Base-by-base conservation (phyloP, 148 eudicot species). In the Camellia sinensis region DNA sequence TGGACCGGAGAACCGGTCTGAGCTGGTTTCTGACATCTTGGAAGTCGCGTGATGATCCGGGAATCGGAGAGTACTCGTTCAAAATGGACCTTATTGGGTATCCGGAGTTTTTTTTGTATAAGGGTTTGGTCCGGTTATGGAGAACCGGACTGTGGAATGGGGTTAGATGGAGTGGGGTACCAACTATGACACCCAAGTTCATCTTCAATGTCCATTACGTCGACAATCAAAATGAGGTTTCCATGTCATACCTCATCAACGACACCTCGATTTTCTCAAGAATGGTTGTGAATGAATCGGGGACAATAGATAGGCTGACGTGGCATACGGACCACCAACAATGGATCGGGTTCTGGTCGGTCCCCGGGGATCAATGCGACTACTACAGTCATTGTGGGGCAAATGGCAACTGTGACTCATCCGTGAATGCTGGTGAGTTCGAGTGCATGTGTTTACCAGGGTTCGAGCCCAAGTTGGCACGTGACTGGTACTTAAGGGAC, bases 111-210 rank as follows among this genome's bases (percentile, higher is more conserved):
- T 85, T 83, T 59, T 8, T 91, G 71, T 89, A 81, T 71, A 85
- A 70, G 37, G 92, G 91, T 40, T 79, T 29, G 37, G 61, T 18
- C 11, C 84, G 80, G 0, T 2, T 82, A 17, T 87, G 88, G 91
- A 71, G 92, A 11, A 37, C 89, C 10, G 92, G 92, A 46, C 85
- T 88, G 4, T 91, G 92, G 94, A 82, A 78, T 0, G 91, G 92
- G 19, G 54, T 45, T 17, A 74, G 84, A 61, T 85, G 86, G 86
- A 88, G 88, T 11, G 91, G 92, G 19, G 69, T 88, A 1, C 92
- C 89, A 0, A 82, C 80, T 8, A 82, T 91, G 92, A 80, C 87
- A 0, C 69, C 59, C 4, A 67, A 64, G 40, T 84, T 15, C 54
- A 83, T 88, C 19, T 87, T 88, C 69, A 85, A 78, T 17, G 40